Percentiles rank a stretch among this genome's conserved stretches.
phyloP scores from a whole-genome alignment of 2,329 filamentous ascomycete species.

The Sordariomycetes sp. region DNA sequence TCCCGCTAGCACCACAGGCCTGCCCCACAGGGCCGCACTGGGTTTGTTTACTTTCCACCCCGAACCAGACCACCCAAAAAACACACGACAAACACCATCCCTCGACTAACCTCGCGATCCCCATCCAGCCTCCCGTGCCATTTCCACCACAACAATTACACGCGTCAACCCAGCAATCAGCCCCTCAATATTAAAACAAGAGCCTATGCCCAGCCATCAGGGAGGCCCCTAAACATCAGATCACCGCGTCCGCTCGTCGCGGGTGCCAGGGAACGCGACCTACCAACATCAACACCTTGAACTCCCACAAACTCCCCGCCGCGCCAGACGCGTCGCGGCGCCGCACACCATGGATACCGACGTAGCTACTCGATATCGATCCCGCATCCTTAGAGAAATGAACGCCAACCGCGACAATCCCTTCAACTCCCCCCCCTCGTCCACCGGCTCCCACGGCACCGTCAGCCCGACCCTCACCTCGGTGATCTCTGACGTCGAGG shows the following conservation, averaged over 20 bases:
- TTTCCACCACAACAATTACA: not conserved
- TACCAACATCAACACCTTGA: not conserved
- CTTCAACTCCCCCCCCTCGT: slow-evolving; percentile 44
- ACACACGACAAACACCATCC: not conserved
- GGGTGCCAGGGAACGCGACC: not conserved
- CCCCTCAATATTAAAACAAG: not conserved
- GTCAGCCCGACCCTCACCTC: slow-evolving; percentile 39
- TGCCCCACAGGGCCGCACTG: not conserved
- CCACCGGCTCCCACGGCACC: slow-evolving; percentile 43
- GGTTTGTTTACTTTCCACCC: slow-evolving; percentile 3
- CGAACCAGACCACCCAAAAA: not conserved
- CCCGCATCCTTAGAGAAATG: slow-evolving; percentile 37
- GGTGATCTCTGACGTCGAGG: slow-evolving; percentile 37
- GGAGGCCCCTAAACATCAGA: not conserved
- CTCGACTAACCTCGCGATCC: not conserved
- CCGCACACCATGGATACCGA: slow-evolving; percentile 24
- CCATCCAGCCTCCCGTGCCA: not conserved
- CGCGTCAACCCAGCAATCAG: not conserved
- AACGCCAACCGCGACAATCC: slow-evolving; percentile 38
- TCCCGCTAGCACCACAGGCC: not conserved
- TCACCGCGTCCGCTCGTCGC: slow-evolving; percentile 3
- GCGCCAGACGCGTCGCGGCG: not conserved
- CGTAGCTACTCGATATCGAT: slow-evolving; percentile 25
- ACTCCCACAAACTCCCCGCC: not conserved
- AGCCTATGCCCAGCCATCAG: not conserved